A percentile compares a stretch with the other conserved stretches of the same genome.
Conservation (phyloP, 2,329 filamentous ascomycete species). For the Lecanicillium sp. region DNA sequence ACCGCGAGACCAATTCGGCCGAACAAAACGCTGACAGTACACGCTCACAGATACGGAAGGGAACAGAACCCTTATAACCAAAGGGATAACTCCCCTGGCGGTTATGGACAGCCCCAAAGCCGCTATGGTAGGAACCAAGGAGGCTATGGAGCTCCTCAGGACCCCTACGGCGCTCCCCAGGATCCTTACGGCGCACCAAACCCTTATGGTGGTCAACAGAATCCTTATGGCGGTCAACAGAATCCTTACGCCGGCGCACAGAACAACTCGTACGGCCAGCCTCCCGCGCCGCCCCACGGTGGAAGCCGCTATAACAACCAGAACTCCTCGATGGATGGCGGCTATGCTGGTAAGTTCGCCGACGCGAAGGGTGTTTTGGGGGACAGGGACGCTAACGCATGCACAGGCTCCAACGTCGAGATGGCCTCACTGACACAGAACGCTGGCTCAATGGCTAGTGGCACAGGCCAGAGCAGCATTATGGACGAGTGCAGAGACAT, state of each 20-base stretch:
- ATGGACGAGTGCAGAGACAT: constrained; percentile 81
- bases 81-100: constrained; percentile 26
- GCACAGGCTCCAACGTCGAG: constrained; percentile 51
- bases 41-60: constrained; percentile 41
- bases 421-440: constrained; percentile 59
- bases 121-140: constrained; percentile 24
- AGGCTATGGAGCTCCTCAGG: not conserved
- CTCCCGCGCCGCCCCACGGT: constrained; percentile 13
- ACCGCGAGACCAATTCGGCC: constrained; percentile 5
- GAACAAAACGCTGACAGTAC: constrained; percentile 6
- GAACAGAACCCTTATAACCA: constrained; percentile 53
- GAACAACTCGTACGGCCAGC: too few relatives aligned
- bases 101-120: constrained; percentile 15
- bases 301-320: constrained; percentile 15
- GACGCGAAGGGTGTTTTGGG: too few relatives aligned
- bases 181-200: constrained; percentile 8
- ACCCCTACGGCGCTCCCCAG: constrained; percentile 8
- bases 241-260: constrained; percentile 6
- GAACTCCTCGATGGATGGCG: constrained; percentile 17
- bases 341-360: constrained; percentile 21
- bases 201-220: constrained; percentile 5
- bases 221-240: constrained; percentile 7
- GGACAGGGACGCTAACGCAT: constrained; percentile 8
- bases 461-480: constrained; percentile 63
- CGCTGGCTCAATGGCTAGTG: constrained; percentile 35